Percentiles rank a stretch among this genome's conserved stretches.
These are phyloP conservation scores for Gamsiella multidivaricata DNA, from an alignment of 192 early-diverging fungal species.

Conservation along the genomic window DNA sequence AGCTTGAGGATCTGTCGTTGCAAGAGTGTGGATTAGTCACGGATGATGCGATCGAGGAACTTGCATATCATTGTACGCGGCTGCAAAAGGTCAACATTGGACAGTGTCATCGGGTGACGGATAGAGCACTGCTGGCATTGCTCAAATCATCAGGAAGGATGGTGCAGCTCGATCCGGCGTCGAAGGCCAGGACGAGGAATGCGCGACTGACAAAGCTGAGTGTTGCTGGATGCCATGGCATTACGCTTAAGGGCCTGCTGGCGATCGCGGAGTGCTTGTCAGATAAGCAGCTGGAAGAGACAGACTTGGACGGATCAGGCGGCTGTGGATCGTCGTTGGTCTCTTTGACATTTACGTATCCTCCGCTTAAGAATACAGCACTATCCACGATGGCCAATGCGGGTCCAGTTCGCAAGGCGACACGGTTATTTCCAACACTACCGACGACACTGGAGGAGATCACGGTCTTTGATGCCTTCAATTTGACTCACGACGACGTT, in stretches of 20 bases:
- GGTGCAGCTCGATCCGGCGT: not conserved
- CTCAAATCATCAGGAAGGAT: conserved; percentile 15
- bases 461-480: conserved; percentile 24
- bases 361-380: conserved; percentile 4
- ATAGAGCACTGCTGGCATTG: conserved; percentile 19
- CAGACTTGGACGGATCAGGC: not conserved
- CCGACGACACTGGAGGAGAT: conserved; percentile 39
- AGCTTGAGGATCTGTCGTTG: conserved; percentile 31
- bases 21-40: conserved; percentile 31
- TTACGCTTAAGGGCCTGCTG: conserved; percentile 21
- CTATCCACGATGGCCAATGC: not conserved
- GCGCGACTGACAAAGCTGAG: conserved; percentile 23
- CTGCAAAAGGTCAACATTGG: conserved; percentile 25
- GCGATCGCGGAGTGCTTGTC: conserved; percentile 10
- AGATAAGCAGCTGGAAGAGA: not conserved
- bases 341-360: conserved; percentile 37
- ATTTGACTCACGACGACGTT: conserved; percentile 19
- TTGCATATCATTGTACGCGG: conserved; percentile 20
- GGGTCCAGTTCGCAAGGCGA: not conserved
- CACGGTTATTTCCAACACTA: conserved; percentile 20
- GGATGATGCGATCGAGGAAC: conserved; percentile 38
- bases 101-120: conserved; percentile 17
- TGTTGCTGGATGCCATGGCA: conserved; percentile 33
- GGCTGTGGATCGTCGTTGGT: conserved; percentile 6
- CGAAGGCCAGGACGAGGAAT: conserved; percentile 4